Conservation (phyloP, 2,329 filamentous ascomycete species). For the Mollisiaceae sp. region DNA sequence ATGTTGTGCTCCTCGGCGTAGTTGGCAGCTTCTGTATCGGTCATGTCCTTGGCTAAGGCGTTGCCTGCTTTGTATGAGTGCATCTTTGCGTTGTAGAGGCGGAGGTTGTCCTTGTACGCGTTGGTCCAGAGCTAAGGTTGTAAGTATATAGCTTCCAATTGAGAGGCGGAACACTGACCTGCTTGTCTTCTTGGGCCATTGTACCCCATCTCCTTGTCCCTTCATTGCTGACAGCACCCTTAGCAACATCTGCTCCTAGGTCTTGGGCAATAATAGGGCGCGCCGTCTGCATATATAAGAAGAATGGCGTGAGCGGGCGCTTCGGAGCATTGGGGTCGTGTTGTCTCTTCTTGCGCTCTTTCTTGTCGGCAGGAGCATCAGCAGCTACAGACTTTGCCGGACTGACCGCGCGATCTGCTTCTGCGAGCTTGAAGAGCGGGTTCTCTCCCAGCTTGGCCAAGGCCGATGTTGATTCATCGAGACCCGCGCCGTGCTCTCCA, state of each 20-base stretch:
- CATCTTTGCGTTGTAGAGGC: constrained; percentile 68
- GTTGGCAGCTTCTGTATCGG: constrained; percentile 61
- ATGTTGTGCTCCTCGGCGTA: constrained; percentile 66
- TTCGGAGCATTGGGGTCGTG: constrained; percentile 95
- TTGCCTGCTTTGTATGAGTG: constrained; percentile 69
- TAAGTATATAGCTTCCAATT: constrained; percentile 13
- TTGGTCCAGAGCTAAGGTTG: constrained; percentile 59
- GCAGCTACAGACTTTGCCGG: constrained; percentile 36
- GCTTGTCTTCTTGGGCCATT: constrained; percentile 77
- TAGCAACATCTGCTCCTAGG: constrained; percentile 74
- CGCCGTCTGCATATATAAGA: constrained; percentile 90
- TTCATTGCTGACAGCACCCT: constrained; percentile 87
- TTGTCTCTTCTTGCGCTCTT: constrained; percentile 86
- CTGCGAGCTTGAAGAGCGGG: constrained; percentile 44
- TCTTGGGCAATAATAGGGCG: constrained; percentile 82
- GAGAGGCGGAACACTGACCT: constrained; percentile 44
- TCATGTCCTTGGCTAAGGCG: constrained; percentile 62
- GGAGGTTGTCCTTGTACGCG: constrained; percentile 70
- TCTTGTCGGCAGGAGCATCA: constrained; percentile 67
- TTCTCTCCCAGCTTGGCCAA: constrained; percentile 53
- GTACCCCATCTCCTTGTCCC: constrained; percentile 84
- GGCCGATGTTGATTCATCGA: constrained; percentile 47
- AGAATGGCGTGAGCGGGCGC: constrained; percentile 91
- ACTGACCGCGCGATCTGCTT: constrained; percentile 44
- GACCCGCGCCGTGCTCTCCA: constrained; percentile 59